Base-by-base conservation (phyloP, 2,329 filamentous ascomycete species). In the Xenoacremonium recifei region DNA sequence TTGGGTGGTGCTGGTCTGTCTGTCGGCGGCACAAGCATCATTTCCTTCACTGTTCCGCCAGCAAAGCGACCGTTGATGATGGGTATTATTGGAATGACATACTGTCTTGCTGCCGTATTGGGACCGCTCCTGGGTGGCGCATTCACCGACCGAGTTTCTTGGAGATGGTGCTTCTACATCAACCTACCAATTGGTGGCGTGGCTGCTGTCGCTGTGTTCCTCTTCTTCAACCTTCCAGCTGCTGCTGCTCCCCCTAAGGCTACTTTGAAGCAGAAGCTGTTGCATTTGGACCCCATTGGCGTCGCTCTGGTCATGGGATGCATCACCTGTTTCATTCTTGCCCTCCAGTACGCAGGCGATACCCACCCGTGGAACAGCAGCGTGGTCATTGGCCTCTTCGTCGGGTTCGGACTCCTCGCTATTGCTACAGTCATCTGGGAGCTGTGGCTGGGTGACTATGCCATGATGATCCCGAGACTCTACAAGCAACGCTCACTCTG, bases 401-500 rank as follows among this genome's bases (percentile, higher is more conserved):
- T 16, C 29, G 29, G 29, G 10, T 11, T 9, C 15, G 29, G 10
- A 6, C 9, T 16, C 6, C 10, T 16, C 9, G 6, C 15, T 10
- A 16, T 16, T 15, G 29, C 15, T 11, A 11, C 16, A 6, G 29
- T 9, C 6, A 16, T 16, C 29, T 32, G 29, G 29, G 23, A 42
- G 6, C 18, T 12, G 12, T 27, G 23, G 15, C 39, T 37, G 20
- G 34, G 39, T n/a, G 33, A 37, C 4, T 16, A 31, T 2, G 69
- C 68, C 1, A 72, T 65, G 3, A 54, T 71, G 3, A 63, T 68
- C 4, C 63, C 63, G 11, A 62, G 66, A 3, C 63, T 73, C 36
- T 56, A 71, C 44, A 57, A 53, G 43, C 61, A 71, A 44, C 64
- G 67, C 21, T 67, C 62, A 33, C 62, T 73, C 34, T 40, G 10